These are phyloP conservation scores for Clonostachys rosea DNA, from an alignment of 2,329 filamentous ascomycete species.

Conservation along the genomic window DNA sequence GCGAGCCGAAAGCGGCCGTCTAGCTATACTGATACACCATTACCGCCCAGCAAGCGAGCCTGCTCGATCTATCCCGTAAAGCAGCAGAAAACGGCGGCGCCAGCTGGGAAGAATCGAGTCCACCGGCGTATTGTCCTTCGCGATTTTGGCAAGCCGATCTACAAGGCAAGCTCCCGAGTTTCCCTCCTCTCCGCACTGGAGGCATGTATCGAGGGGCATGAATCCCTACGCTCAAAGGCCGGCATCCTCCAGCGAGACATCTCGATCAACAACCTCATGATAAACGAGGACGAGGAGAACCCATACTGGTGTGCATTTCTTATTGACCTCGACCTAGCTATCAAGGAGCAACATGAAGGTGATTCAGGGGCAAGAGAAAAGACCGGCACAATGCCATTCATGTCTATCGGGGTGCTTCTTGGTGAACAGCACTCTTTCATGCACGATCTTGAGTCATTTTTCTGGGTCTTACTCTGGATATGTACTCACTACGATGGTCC, in stretches of 20 bases:
- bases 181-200: constrained; percentile 27
- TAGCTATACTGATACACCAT: too few species aligned
- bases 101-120: too few species aligned
- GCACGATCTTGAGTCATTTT: constrained; percentile 43
- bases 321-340: constrained; percentile 33
- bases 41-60: too few species aligned
- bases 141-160: too few species aligned
- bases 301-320: constrained; percentile 12
- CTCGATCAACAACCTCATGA: constrained; percentile 38
- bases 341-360: constrained; percentile 19
- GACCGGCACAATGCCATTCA: constrained; percentile 38
- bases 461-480: constrained; percentile 42
- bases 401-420: constrained; percentile 35
- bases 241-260: constrained; percentile 33
- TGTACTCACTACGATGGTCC: constrained; percentile 28
- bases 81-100: too few species aligned
- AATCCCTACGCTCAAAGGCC: constrained; percentile 21
- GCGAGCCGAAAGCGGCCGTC: too few species aligned
- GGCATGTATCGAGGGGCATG: constrained; percentile 27
- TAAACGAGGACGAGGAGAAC: constrained; percentile 29
- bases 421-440: constrained; percentile 37
- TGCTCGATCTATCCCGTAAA: too few species aligned
- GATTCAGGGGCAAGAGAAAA: constrained; percentile 32
- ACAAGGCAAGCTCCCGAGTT: constrained; percentile 21
- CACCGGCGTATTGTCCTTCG: too few species aligned